Evolutionary conservation across 2,329 filamentous ascomycete genomes (phyloP).

Genomic region (Colletotrichum cuscutae): DNA sequence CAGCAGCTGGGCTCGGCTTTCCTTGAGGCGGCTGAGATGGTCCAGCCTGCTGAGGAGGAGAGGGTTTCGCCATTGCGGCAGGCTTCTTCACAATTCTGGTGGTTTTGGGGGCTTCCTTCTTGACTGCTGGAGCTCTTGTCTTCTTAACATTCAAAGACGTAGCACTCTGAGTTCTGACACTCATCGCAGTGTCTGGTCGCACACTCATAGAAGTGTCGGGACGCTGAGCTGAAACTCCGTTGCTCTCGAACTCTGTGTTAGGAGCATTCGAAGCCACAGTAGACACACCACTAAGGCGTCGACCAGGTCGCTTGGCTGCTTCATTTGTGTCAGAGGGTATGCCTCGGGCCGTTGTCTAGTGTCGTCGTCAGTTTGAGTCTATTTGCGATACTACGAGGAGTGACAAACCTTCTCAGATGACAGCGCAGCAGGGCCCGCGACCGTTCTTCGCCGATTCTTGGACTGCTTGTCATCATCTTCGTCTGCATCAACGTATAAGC

Average conservation of each 20-base stretch:
- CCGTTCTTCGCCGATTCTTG: conserved; percentile 69
- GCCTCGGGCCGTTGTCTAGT: conserved; percentile 47
- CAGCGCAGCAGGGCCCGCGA: conserved; percentile 62
- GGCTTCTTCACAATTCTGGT: conserved; percentile 51
- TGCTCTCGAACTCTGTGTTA: background rate
- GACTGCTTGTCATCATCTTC: conserved; percentile 50
- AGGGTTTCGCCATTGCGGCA: conserved; percentile 31
- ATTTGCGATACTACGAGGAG: background rate
- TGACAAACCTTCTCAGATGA: conserved; percentile 53
- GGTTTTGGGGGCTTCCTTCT: conserved; percentile 51
- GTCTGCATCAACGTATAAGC: conserved; percentile 64
- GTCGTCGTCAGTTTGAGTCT: conserved; percentile 30
- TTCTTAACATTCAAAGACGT: conserved; percentile 66
- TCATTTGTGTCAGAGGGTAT: conserved; percentile 39
- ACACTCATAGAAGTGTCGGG: conserved; percentile 54
- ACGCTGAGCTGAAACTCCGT: conserved; percentile 34
- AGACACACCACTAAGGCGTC: conserved; percentile 63
- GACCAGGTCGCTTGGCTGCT: conserved; percentile 47
- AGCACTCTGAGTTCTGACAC: conserved; percentile 48
- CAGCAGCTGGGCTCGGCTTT: conserved; percentile 8
- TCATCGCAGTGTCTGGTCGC: conserved; percentile 51
- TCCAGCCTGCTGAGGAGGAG: conserved; percentile 1
- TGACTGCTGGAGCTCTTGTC: conserved; percentile 60
- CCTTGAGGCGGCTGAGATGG: conserved; percentile 11
- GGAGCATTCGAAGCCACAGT: conserved; percentile 40